These are phyloP conservation scores for Amanita inopinata DNA, from an alignment of 768 basidiomycete genomes.

Conservation along the genomic window DNA sequence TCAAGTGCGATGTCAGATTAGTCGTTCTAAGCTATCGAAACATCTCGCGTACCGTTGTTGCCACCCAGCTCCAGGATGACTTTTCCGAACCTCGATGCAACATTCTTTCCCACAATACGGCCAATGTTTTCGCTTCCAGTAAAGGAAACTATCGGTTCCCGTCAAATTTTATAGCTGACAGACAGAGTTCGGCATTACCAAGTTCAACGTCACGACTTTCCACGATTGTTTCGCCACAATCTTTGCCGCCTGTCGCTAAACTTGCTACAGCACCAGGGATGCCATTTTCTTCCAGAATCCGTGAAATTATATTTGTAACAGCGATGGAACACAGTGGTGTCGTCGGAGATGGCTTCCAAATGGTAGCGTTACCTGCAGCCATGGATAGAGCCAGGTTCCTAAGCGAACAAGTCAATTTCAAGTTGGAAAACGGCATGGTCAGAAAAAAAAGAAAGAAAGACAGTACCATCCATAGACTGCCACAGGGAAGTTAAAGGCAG, in stretches of 20 bases:
- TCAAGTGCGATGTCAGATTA: conserved; percentile 9
- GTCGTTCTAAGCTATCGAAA: conserved; percentile 11
- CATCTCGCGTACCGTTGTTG: conserved; percentile 66
- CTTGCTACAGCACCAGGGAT: conserved; percentile 78
- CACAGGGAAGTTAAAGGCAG: conserved; percentile 95
- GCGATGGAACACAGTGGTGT: conserved; percentile 91
- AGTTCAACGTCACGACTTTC: conserved; percentile 69
- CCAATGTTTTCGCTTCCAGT: conserved; percentile 91
- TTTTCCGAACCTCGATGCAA: conserved; percentile 85
- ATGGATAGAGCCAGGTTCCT: conserved; percentile 90
- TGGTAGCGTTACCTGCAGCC: conserved; percentile 83
- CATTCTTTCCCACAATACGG: conserved; percentile 76
- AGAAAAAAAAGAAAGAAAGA: conserved; percentile 4
- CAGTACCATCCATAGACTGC: conserved; percentile 85
- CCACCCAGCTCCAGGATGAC: conserved; percentile 87
- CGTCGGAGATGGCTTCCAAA: conserved; percentile 92
- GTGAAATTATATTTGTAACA: conserved; percentile 73
- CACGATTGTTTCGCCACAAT: conserved; percentile 72
- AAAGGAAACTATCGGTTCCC: conserved; percentile 62
- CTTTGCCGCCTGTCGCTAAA: conserved; percentile 76
- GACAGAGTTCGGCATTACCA: conserved; percentile 31
- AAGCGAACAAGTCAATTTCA: no score
- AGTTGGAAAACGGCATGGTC: conserved; percentile 6
- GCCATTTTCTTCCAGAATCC: conserved; percentile 73
- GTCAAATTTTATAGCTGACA: neutral